Evolutionary conservation across 179 eudicot genomes (phyloP), one percentile per base, ranked within the genome.

Genomic region (Vitellaria paradoxa): DNA sequence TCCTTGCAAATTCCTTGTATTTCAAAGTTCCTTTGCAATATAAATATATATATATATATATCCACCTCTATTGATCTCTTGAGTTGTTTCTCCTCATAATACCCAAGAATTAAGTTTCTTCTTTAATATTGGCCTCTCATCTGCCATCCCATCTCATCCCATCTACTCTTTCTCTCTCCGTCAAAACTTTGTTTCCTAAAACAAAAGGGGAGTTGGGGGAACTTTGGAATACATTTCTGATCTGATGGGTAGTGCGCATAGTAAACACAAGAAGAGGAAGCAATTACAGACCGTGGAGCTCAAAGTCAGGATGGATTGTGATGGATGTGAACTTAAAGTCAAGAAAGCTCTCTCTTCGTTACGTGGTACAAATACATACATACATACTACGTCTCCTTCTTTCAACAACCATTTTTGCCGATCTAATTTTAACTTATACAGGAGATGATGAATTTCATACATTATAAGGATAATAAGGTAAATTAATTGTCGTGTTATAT

Each of bases 271-370:
- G 82, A 90, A 84, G 90, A 86, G 77, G 85, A 93, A 89, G 75
- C 93, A 84, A 67, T 81, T 87, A 9, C 98, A 92, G 63, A 90
- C 93, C 26, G 98, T 94, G 52, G 89, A 90, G 72, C 92, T 94
- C 81, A 94, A 92, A 83, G 89, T 94, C 64, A 87, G 92, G 84
- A 94, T 94, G 87, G 96, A 94, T 59, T 94, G 98, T 82, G 96
- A 94, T 86, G 98, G 98, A 5, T 94, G 98, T 82, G 94, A 88
- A 76, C 96, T 86, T 20, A 92, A 91, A 81, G 90, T 94, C 84
- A 91, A 88, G 88, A 92, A 88, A 57, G 86, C 94, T 55, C 70
- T 92, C 71, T 88, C 90, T 73, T 88, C 93, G 3, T 70, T 92
- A 24, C 82, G 81, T 63, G 97, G 97, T 93, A 85, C 37, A 30